A percentile compares a stretch with the other conserved stretches of the same genome.
Conservation (phyloP, 2,329 filamentous ascomycete genomes). For the Nemania sp. region DNA sequence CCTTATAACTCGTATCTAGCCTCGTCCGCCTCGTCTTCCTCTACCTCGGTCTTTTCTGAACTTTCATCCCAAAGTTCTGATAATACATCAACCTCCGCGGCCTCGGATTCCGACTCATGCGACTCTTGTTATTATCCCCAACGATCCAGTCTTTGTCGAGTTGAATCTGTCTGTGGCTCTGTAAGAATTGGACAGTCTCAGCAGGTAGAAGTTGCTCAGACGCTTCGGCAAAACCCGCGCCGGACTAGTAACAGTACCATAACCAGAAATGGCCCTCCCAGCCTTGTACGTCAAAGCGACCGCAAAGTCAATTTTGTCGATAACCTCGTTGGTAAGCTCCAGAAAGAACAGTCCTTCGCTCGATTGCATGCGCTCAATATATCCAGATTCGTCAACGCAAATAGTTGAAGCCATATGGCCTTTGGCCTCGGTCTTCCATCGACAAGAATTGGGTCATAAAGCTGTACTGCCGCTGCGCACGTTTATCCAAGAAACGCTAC, state of each 20-base stretch:
- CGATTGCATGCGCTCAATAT: conserved; percentile 40
- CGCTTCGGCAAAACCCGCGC: conserved; percentile 67
- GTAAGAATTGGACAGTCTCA: conserved; percentile 41
- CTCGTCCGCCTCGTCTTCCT: conserved; percentile 75
- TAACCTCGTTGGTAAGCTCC: conserved; percentile 90
- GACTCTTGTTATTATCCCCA: conserved; percentile 47
- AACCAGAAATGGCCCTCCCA: conserved; percentile 66
- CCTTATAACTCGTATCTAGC: conserved; percentile 73
- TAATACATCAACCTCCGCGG: conserved; percentile 66
- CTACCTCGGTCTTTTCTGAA: conserved; percentile 78
- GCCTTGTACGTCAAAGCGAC: conserved; percentile 83
- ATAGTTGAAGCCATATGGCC: conserved; percentile 99
- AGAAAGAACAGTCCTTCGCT: conserved; percentile 37
- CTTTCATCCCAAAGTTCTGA: conserved; percentile 71
- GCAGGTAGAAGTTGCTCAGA: conserved; percentile 55
- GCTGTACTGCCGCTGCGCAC: conserved; percentile 86
- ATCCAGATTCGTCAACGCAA: conserved; percentile 88
- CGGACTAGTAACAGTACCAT: conserved; percentile 58
- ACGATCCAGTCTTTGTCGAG: conserved; percentile 18
- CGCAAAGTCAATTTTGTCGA: conserved; percentile 95
- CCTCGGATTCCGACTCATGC: conserved; percentile 57
- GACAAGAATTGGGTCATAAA: conserved; percentile 71
- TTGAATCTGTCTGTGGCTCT: conserved; percentile 13
- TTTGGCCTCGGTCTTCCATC: conserved; percentile 77
- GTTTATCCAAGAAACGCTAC: conserved; percentile 96